Conservation (phyloP, 345 rosid genomes). For the Populus euphratica region DNA sequence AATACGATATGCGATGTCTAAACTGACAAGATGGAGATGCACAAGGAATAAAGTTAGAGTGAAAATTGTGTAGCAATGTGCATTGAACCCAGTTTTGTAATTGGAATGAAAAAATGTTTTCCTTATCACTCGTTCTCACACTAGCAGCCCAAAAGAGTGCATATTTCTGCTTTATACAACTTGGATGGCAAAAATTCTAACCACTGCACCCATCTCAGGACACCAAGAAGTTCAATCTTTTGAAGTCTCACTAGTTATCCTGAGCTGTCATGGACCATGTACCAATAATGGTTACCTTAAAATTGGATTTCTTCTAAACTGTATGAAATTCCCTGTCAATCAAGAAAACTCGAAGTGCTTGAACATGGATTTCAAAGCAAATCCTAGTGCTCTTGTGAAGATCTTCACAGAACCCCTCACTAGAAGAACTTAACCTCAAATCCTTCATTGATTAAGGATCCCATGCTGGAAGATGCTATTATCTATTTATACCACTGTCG, state of each 20-base stretch:
- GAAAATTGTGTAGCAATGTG: constrained; percentile 21
- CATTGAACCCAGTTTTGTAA: constrained; percentile 32
- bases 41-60: constrained; percentile 32
- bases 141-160: neutral
- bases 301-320: neutral
- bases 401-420: neutral
- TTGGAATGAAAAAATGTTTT: constrained; percentile 17
- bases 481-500: neutral
- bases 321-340: neutral
- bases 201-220: neutral
- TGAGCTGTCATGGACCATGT: neutral
- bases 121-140: neutral
- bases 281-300: neutral
- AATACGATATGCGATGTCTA: constrained; percentile 20
- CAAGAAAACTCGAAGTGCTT: neutral
- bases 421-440: neutral
- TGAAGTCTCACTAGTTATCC: neutral
- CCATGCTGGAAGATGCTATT: neutral
- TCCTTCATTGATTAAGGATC: neutral
- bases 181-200: neutral
- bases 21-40: constrained; percentile 27
- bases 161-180: neutral
- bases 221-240: neutral
- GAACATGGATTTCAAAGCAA: neutral
- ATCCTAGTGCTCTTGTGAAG: neutral